Conservation (phyloP, 352 stramenopile genomes). For the Pythium angustatum region DNA sequence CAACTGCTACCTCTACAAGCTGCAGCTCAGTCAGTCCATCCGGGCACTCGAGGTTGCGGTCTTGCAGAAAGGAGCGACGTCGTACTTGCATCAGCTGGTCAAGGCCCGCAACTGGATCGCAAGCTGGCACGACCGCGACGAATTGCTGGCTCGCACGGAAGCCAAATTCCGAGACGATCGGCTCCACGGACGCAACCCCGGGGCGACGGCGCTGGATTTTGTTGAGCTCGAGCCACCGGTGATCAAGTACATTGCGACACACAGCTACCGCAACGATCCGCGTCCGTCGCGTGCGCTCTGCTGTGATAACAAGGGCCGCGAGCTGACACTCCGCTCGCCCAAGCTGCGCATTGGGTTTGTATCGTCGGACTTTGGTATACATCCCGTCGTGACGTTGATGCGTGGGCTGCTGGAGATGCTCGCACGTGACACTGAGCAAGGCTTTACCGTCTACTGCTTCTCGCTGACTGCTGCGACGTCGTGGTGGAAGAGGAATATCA, state of each 20-base stretch:
- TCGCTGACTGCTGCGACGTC: constrained; percentile 52
- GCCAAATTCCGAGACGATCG: constrained; percentile 30
- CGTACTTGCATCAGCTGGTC: constrained; percentile 47
- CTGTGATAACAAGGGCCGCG: neutral
- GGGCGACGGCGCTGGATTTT: constrained; percentile 50
- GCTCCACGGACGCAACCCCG: neutral
- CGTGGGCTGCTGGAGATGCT: constrained; percentile 63
- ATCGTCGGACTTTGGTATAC: constrained; percentile 82
- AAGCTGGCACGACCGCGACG: constrained; percentile 60
- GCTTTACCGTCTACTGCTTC: constrained; percentile 71
- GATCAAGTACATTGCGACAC: constrained; percentile 28
- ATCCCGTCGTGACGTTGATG: constrained; percentile 73
- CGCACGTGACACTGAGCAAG: constrained; percentile 27
- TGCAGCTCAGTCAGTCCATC: constrained; percentile 44
- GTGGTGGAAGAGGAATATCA: constrained; percentile 87
- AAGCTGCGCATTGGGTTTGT: constrained; percentile 67
- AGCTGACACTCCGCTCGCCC: constrained; percentile 29
- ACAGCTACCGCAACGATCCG: neutral
- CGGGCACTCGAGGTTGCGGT: constrained; percentile 52
- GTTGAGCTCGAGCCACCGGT: constrained; percentile 36
- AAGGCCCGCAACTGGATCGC: constrained; percentile 75
- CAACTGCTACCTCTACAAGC: constrained; percentile 65
- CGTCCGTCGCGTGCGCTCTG: constrained; percentile 6
- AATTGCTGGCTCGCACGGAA: constrained; percentile 42
- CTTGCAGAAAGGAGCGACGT: constrained; percentile 36